These are phyloP conservation scores for Fusarium sacchari DNA, from an alignment of 2,329 filamentous ascomycete species.

Conservation along the genomic window DNA sequence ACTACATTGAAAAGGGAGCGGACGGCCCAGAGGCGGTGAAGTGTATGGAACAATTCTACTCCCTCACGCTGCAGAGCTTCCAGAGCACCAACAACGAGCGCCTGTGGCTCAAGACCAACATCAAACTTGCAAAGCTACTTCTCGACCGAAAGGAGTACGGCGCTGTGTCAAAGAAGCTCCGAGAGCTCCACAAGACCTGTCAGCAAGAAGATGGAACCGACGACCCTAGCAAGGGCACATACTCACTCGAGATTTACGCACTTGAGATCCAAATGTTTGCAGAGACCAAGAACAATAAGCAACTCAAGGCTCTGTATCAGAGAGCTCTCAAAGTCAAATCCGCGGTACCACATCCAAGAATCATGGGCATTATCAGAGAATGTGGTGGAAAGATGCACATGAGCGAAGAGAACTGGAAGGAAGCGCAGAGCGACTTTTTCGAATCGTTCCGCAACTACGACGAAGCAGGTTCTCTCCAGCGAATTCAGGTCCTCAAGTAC, in stretches of 20 bases:
- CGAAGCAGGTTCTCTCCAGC: constrained; percentile 93
- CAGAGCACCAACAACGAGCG: constrained; percentile 98
- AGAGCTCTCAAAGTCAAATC: constrained; percentile 91
- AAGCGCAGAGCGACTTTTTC: constrained; percentile 96
- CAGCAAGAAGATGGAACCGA: constrained; percentile 87
- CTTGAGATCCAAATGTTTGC: constrained; percentile 99
- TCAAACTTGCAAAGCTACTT: constrained; percentile 92
- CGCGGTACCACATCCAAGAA: constrained; percentile 97
- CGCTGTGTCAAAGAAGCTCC: constrained; percentile 82
- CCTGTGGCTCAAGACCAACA: constrained; percentile 97
- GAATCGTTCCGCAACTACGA: constrained; percentile 99
- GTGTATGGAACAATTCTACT: constrained; percentile 95
- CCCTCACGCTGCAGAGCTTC: constrained; percentile 90
- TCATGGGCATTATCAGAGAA: constrained; percentile 98
- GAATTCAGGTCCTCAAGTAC: constrained; percentile 98
- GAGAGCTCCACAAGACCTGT: constrained; percentile 89
- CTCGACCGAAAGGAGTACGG: constrained; percentile 90
- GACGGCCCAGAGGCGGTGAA: constrained; percentile 74
- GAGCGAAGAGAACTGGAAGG: constrained; percentile 99
- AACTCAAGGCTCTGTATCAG: constrained; percentile 91
- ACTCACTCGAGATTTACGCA: constrained; percentile 94
- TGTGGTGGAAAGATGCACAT: constrained; percentile 99
- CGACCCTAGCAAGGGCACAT: constrained; percentile 95
- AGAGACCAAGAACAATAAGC: constrained; percentile 96
- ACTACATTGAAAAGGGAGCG: constrained; percentile 93